Evolutionary conservation across 129 eudicot species (phyloP), one percentile per base, ranked within the genome.

Genomic region (Helichrysum umbraculigerum): DNA sequence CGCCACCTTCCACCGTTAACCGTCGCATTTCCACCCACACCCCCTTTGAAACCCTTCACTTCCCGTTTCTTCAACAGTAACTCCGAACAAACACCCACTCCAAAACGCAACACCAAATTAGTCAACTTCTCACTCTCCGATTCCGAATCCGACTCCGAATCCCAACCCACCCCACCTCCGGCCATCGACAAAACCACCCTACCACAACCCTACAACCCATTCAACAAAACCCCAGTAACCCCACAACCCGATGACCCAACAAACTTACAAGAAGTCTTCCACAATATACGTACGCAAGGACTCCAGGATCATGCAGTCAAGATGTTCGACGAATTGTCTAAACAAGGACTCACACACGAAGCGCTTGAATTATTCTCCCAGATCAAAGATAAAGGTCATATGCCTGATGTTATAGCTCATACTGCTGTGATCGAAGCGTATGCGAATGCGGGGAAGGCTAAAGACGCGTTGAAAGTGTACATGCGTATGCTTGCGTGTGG

Each of bases 271-370:
- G 81, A 93, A 67, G 91, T 90, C 22, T 93, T 93, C 29, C 89
- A 89, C 16, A 77, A 81, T 6, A 85, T 90, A 28, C 87, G 98
- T 0, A 76, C 77, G 6, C 86, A 87, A 0, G 98, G 98, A 10
- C 88, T 93, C 35, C n/a, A 83, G 70, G 82, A 83, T 61, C 74
- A 68, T 68, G 98, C 98, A 75, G 98, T 70, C 79, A 91, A 93
- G 96, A 88, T 93, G 98, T 91, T 93, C 85, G 96, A 93, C 79
- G 97, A 78, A 68, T 87, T 93, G 98, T 93, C 98, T 19, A 86
- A 88, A 52, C 84, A 93, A 34, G 93, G 97, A 0, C 78, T 91
- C 63, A 93, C 98, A 67, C 97, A 91, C 76, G 97, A 93, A 58
- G 98, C 97, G 4, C 79, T 90, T 12, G 82, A 91, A 4, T 66